A percentile compares a stretch with the other conserved stretches of the same genome.
Conservation (phyloP, 768 basidiomycete genomes). For the Phylloporus sp. region DNA sequence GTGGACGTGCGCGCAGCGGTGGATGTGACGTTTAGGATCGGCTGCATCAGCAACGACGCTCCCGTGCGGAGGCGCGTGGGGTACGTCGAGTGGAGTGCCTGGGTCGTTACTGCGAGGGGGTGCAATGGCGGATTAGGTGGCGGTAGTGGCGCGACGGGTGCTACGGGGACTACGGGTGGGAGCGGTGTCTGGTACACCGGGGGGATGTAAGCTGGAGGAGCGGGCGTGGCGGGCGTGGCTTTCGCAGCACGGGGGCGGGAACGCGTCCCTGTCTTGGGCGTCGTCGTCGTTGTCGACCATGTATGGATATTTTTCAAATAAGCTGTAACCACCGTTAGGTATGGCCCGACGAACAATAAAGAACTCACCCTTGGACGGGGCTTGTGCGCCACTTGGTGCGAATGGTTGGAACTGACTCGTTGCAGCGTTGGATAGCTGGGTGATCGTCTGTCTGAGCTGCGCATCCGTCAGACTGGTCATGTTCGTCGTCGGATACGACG, state of each 20-base stretch:
- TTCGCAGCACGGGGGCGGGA: slow-evolving; percentile 35
- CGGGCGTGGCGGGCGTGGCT: slow-evolving; percentile 37
- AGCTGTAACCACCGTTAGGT: slow-evolving; percentile 33
- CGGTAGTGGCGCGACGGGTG: slow-evolving; percentile 26
- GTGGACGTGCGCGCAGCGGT: slow-evolving; percentile 44
- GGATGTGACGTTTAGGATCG: slow-evolving; percentile 51
- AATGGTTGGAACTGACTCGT: slow-evolving; percentile 35
- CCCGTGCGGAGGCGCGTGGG: slow-evolving; percentile 89
- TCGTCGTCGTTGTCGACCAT: slow-evolving; percentile 61
- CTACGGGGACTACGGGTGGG: slow-evolving; percentile 27
- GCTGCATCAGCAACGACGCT: slow-evolving; percentile 86
- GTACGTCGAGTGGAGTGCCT: slow-evolving; percentile 81
- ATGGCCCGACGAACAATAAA: not conserved
- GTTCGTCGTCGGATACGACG: slow-evolving; percentile 31
- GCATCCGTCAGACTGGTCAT: slow-evolving; percentile 53
- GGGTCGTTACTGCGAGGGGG: slow-evolving; percentile 56
- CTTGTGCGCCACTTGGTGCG: slow-evolving; percentile 29
- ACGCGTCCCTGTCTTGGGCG: slow-evolving; percentile 39
- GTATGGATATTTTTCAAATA: slow-evolving; percentile 69
- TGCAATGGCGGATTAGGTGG: slow-evolving; percentile 50
- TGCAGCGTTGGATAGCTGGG: slow-evolving; percentile 43
- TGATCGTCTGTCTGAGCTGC: slow-evolving; percentile 62
- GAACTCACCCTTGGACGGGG: slow-evolving; percentile 28
- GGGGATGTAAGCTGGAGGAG: slow-evolving; percentile 33
- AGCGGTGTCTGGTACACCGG: slow-evolving; percentile 38